Evolutionary conservation across 805 yeast species (phyloP).

Genomic region (Maudiozyma pseudohumilis): DNA sequence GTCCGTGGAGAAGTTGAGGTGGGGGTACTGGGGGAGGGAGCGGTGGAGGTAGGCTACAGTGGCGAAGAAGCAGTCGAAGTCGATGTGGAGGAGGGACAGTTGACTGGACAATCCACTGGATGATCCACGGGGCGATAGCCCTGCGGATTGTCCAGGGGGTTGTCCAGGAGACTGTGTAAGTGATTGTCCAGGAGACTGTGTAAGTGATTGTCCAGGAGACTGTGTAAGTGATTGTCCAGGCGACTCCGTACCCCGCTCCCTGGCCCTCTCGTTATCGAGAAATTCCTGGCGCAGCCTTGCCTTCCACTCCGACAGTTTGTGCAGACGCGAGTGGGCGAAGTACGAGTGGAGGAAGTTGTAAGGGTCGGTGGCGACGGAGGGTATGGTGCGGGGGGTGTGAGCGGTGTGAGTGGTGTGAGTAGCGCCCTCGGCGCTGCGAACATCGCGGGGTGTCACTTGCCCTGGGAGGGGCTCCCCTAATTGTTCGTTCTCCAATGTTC

Average conservation of each 20-base stretch:
- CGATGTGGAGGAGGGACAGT: constrained; percentile 59
- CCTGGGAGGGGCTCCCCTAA: too few relatives aligned
- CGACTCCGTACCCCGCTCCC: too few relatives aligned
- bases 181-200: not conserved
- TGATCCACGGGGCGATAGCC: too few relatives aligned
- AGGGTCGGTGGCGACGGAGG: constrained; percentile 13
- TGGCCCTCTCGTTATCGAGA: constrained; percentile 25
- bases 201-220: not conserved
- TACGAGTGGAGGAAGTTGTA: constrained; percentile 61
- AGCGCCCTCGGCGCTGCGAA: too few relatives aligned
- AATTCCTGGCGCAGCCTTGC: constrained; percentile 57
- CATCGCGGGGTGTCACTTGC: too few relatives aligned
- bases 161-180: constrained; percentile 3
- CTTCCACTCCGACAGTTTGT: constrained; percentile 84
- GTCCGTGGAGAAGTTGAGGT: constrained; percentile 34
- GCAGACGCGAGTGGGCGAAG: constrained; percentile 75
- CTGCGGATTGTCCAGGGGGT: too few relatives aligned
- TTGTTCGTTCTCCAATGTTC: too few relatives aligned
- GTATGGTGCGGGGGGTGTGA: not conserved
- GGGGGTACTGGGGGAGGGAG: constrained; percentile 14
- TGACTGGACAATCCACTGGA: too few relatives aligned
- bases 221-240: not conserved
- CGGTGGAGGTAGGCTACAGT: constrained; percentile 64
- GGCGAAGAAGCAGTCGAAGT: constrained; percentile 91
- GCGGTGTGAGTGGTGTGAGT: too few relatives aligned